Base-by-base conservation (phyloP, 2,329 filamentous ascomycete species). In the Aschersonia sp. region DNA sequence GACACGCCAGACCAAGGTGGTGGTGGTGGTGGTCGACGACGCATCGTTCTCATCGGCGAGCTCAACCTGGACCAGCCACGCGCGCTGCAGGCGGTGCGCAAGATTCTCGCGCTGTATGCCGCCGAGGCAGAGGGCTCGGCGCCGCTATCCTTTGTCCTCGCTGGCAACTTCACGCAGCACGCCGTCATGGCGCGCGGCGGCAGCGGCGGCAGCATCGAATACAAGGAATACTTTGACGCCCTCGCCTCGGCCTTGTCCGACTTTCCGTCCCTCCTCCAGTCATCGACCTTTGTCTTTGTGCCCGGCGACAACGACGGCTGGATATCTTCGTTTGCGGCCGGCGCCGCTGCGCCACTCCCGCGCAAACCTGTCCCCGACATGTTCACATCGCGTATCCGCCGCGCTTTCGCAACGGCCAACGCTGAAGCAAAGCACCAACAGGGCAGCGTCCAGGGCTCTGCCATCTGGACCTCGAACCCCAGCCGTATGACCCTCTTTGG, bases 271-370 rank as follows among this genome's bases (percentile, higher is more conserved):
- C 74, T 98, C 11, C 75, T 97, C 42, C 82, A 83, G 49, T 76
- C 77, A 30, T 83, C 85, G 5, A 90, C 85, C 0, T 95, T 97
- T 61, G 72, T 95, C 33, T 95, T 98, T 59, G 85, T 97, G 0
- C 92, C 92, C 0, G 92, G 92, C 32, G 90, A 97, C 65, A 94
- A 96, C 61, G 92, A 98, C 62, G 89, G 87, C n/a, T 98, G 92
- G 92, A 79, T 83, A 5, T 94, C 87, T 1, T 77, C 88, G 2
- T 95, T 94, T 61, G 79, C 79, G 1, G 82, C 81, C 2, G 87
- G 87, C 4, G 82, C 85, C 1, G 79, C 83, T 0, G 76, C 78
- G 1, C 77, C 82, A 0, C 60, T 90, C 9, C 87, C 87, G 0
- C 68, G 83, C 8, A 81, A 83, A 53, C 67, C 75, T 0, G 76